Percentiles rank a stretch among this genome's conserved stretches.
These are phyloP conservation scores for Beta macrorhiza DNA, from an alignment of 179 eudicot species.

Conservation along the genomic window DNA sequence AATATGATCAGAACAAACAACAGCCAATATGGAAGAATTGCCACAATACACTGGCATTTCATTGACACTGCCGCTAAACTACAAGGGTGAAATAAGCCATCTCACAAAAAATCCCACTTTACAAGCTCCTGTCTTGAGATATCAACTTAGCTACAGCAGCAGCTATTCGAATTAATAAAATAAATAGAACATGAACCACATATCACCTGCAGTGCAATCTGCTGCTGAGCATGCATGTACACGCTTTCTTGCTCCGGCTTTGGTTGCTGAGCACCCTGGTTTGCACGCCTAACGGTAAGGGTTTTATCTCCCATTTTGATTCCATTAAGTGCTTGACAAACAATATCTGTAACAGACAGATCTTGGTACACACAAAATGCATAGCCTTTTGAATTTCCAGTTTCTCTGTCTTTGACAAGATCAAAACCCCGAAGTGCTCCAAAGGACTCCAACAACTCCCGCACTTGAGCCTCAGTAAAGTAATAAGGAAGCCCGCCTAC, in stretches of 20 bases:
- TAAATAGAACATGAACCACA: not conserved
- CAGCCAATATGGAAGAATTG: not conserved
- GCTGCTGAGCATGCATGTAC: conserved; percentile 87
- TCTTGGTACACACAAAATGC: conserved; percentile 97
- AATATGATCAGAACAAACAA: not conserved
- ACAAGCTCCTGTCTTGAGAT: too few relatives aligned
- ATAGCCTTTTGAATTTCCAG: conserved; percentile 97
- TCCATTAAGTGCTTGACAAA: conserved; percentile 95
- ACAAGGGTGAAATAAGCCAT: not conserved
- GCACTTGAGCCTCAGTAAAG: conserved; percentile 85
- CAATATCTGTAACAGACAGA: conserved; percentile 79
- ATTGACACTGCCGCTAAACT: not conserved
- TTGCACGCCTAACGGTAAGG: conserved; percentile 95
- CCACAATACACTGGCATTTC: not conserved
- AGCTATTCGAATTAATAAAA: not conserved
- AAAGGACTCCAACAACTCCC: conserved; percentile 93
- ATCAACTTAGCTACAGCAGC: not conserved
- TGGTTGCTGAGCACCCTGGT: conserved; percentile 79
- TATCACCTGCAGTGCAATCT: conserved; percentile 82
- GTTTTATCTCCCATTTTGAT: conserved; percentile 88
- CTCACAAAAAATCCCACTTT: not conserved
- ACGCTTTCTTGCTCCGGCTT: conserved; percentile 98
- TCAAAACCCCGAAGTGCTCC: conserved; percentile 92
- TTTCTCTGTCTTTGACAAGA: conserved; percentile 95
- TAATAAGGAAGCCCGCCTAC: conserved; percentile 97